Evolutionary conservation across 2,329 filamentous ascomycete genomes (phyloP).

Genomic region (Hypomyces perniciosus): DNA sequence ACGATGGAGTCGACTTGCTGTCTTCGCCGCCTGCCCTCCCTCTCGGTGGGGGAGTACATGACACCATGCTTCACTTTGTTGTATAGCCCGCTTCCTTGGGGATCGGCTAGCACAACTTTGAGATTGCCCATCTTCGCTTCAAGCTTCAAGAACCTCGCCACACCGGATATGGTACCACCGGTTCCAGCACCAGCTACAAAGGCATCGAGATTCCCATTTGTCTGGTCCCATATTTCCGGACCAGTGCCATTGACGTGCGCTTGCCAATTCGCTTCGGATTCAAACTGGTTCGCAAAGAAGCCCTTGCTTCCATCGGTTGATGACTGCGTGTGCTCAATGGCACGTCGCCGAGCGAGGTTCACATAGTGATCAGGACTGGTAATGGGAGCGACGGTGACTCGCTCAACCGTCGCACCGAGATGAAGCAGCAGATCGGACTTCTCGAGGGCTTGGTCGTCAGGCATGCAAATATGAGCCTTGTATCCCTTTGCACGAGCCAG

Average conservation of each 20-base stretch:
- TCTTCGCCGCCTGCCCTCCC: conserved; percentile 81
- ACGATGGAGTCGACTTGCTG: conserved; percentile 94
- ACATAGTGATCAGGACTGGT: conserved; percentile 93
- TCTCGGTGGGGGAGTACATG: conserved; percentile 87
- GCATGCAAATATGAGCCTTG: conserved; percentile 94
- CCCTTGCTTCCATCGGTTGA: conserved; percentile 60
- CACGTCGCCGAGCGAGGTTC: conserved; percentile 76
- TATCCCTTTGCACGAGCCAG: conserved; percentile 86
- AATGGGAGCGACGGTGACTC: conserved; percentile 85
- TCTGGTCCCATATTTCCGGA: conserved; percentile 81
- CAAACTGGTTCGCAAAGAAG: conserved; percentile 96
- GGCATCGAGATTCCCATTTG: conserved; percentile 67
- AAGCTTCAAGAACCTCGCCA: conserved; percentile 77
- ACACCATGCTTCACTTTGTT: conserved; percentile 90
- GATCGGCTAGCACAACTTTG: conserved; percentile 80
- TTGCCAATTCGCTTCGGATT: conserved; percentile 80
- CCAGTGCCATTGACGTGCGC: conserved; percentile 81
- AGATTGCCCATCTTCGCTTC: conserved; percentile 51
- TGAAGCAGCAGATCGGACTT: conserved; percentile 86
- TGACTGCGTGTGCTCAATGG: conserved; percentile 62
- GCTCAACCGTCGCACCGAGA: conserved; percentile 86
- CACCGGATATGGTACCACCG: conserved; percentile 85
- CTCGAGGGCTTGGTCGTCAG: conserved; percentile 80
- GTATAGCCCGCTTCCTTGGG: conserved; percentile 87
- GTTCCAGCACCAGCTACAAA: conserved; percentile 94